Conservation (phyloP, 1,139 yeast species). For the Yamadazyma spencermartinsiae region DNA sequence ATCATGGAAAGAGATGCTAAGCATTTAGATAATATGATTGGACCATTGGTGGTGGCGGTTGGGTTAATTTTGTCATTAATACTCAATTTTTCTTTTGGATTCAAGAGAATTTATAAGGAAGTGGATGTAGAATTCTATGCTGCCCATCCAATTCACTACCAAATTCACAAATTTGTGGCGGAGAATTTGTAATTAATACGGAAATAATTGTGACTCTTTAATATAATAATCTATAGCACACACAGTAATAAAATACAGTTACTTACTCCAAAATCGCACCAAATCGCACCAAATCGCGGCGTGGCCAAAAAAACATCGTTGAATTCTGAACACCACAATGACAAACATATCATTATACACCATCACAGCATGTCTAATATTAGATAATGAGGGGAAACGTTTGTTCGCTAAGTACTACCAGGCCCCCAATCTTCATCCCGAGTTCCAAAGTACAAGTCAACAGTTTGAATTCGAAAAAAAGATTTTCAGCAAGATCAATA, state of each 20-base stretch:
- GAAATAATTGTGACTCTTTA: background rate
- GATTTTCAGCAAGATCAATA: slow-evolving; percentile 71
- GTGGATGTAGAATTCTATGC: slow-evolving; percentile 28
- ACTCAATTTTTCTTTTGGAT: slow-evolving; percentile 72
- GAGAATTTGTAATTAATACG: slow-evolving; percentile 4
- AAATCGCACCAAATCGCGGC: background rate
- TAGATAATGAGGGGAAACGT: slow-evolving; percentile 81
- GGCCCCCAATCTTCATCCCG: slow-evolving; percentile 17
- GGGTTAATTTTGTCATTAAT: slow-evolving; percentile 68
- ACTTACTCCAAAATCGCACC: background rate
- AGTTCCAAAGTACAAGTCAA: slow-evolving; percentile 50
- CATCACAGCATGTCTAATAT: slow-evolving; percentile 70
- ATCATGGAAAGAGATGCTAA: slow-evolving; percentile 81
- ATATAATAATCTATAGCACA: background rate
- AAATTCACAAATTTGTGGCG: slow-evolving; percentile 34
- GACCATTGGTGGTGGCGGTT: slow-evolving; percentile 77
- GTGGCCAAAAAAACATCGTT: slow-evolving; percentile 1
- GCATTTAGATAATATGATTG: slow-evolving; percentile 86
- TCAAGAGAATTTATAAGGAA: slow-evolving; percentile 35
- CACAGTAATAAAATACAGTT: too few relatives aligned
- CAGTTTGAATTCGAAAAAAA: slow-evolving; percentile 78
- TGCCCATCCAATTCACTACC: slow-evolving; percentile 35
- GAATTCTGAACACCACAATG: slow-evolving; percentile 6
- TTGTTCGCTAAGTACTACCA: slow-evolving; percentile 82
- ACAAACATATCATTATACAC: slow-evolving; percentile 70